Evolutionary conservation across 148 eudicot species (phyloP), one percentile per base, ranked within the genome.

Genomic region (Bassia scoparia): DNA sequence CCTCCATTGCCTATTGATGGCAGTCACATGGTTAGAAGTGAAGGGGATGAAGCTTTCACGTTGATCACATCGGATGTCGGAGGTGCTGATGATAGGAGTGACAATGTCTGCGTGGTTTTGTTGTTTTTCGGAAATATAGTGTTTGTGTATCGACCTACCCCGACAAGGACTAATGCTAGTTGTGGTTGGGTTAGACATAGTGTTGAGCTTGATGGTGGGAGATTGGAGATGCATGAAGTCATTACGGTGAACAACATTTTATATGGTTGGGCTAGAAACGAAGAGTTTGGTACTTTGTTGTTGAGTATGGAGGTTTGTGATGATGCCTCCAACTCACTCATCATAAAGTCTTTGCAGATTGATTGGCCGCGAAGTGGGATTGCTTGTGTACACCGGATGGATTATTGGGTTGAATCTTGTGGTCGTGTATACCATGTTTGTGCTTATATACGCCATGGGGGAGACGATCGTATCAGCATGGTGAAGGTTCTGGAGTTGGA

Each of bases 401-500:
- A 26, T 33, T 73, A 50, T 63, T n/a, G 50, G 46, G 48, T 73
- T n/a, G 77, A 74, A 30, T 74, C 77, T 10, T 34, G 61, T 53
- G 53, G 70, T 64, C 18, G 2, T 27, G 6, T 64, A 9, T 65
- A 63, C 38, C 6, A 33, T 41, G 35, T 65, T 23, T 27, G 34
- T 37, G 27, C 65, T 26, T 20, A 8, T 29, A 17, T 26, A 7
- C 50, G 46, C 17, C 14, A 53, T 7, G 18, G 29, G 46, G 46
- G 46, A 14, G 33, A 61, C 43, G 2, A 61, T 17, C 12, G 48
- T 7, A 29, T 54, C 17, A 35, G 69, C 31, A 37, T 23, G 33
- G 49, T 65, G 61, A 54, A 74, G 26, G 50, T 65, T 64, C 65
- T 61, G 70, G 70, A 65, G 34, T 54, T 65, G 70, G 61, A 74